Conservation (phyloP, 2,329 filamentous ascomycete species). For the Fusarium sp. region DNA sequence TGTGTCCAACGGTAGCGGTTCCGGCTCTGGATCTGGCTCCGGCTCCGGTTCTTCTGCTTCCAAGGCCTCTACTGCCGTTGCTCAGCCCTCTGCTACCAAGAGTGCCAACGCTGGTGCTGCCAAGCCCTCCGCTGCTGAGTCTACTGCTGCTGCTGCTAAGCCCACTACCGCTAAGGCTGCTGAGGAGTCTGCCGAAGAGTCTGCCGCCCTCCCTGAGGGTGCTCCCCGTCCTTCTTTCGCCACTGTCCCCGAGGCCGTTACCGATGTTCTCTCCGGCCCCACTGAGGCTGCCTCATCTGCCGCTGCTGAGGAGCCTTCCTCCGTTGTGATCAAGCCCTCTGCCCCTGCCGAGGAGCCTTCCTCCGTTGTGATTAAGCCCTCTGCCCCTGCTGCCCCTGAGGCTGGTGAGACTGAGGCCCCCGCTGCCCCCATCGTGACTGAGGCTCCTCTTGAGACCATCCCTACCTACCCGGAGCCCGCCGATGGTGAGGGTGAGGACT, state of each 20-base stretch:
- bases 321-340: slow-evolving; percentile 23
- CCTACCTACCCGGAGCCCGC: slow-evolving; percentile 11
- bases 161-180: slow-evolving; percentile 23
- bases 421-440: neutral
- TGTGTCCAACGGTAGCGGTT: slow-evolving; percentile 44
- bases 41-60: neutral
- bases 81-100: slow-evolving; percentile 30
- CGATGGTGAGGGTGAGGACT: slow-evolving; percentile 20
- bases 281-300: slow-evolving; percentile 1
- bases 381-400: neutral
- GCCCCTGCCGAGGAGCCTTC: slow-evolving; percentile 1
- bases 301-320: slow-evolving; percentile 18
- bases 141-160: slow-evolving; percentile 20
- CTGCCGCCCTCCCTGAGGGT: slow-evolving; percentile 18
- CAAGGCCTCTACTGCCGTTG: slow-evolving; percentile 22
- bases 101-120: slow-evolving; percentile 12
- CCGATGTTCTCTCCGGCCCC: slow-evolving; percentile 32
- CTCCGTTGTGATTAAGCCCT: slow-evolving; percentile 22
- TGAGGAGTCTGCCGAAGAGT: slow-evolving; percentile 22
- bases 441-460: slow-evolving; percentile 2
- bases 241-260: slow-evolving; percentile 29
- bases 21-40: slow-evolving; percentile 10
- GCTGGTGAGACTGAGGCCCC: neutral
- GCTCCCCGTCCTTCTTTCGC: slow-evolving; percentile 43
- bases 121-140: slow-evolving; percentile 17